A percentile compares a stretch with the other conserved stretches of the same genome.
Evolutionary conservation across 225 moss, liverwort and hornwort species (phyloP).

Genomic region (Thuidium tamariscinum): DNA sequence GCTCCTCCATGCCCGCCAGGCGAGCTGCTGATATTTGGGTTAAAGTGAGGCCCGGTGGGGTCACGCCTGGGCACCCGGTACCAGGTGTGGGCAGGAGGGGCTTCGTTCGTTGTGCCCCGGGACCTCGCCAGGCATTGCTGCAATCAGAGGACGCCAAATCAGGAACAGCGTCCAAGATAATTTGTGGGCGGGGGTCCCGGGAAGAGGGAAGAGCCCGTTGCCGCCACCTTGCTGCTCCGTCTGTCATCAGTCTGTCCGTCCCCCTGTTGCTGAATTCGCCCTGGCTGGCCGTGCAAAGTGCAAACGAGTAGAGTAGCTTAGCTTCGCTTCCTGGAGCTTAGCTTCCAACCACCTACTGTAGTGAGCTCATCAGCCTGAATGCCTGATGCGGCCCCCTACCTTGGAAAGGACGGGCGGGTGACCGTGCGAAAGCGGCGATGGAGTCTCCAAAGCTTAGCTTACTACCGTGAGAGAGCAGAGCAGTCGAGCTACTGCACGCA

Average conservation of each 20-base stretch:
- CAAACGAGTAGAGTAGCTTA: too few species aligned
- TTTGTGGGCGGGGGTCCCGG: neutral
- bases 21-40: slow-evolving; percentile 1
- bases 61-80: neutral
- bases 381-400: too few species aligned
- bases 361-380: neutral
- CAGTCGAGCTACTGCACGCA: too few species aligned
- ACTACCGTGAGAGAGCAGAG: neutral
- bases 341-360: neutral
- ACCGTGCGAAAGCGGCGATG: neutral
- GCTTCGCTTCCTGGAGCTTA: neutral
- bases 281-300: too few species aligned
- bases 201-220: neutral
- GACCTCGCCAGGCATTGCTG: neutral
- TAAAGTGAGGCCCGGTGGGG: neutral
- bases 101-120: neutral
- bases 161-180: neutral
- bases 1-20: neutral
- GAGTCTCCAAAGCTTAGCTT: too few species aligned
- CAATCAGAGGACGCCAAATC: neutral
- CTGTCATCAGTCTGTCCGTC: neutral
- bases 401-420: neutral
- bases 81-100: neutral
- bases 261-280: neutral
- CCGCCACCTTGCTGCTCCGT: neutral